A percentile compares a stretch with the other conserved stretches of the same genome.
These are phyloP conservation scores for Phytophthora ramorum DNA, from an alignment of 352 stramenopile genomes.

Conservation along the genomic window DNA sequence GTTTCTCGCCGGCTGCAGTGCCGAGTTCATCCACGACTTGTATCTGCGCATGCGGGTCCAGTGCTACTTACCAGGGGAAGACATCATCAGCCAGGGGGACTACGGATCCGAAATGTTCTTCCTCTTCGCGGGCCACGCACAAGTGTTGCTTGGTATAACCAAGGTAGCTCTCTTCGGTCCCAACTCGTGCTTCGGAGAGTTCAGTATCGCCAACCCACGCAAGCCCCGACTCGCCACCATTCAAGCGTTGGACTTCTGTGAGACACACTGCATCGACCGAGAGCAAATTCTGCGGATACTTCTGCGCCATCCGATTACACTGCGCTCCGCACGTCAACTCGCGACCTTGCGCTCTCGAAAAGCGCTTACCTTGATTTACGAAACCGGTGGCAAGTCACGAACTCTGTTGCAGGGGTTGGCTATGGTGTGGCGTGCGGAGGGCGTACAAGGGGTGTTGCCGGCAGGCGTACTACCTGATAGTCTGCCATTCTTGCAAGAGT, in stretches of 20 bases:
- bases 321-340: constrained; percentile 68
- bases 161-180: constrained; percentile 71
- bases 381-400: constrained; percentile 60
- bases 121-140: constrained; percentile 76
- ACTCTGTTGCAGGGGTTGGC: constrained; percentile 72
- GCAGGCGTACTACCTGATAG: constrained; percentile 36
- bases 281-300: constrained; percentile 56
- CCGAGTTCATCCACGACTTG: constrained; percentile 84
- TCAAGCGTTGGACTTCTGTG: constrained; percentile 80
- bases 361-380: constrained; percentile 58
- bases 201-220: constrained; percentile 76
- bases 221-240: constrained; percentile 79
- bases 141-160: constrained; percentile 69
- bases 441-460: constrained; percentile 55
- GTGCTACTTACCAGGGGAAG: constrained; percentile 77
- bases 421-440: constrained; percentile 67
- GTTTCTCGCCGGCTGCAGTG: constrained; percentile 73
- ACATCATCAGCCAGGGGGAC: constrained; percentile 83
- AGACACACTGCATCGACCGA: constrained; percentile 72
- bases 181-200: constrained; percentile 84
- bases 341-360: constrained; percentile 60
- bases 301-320: constrained; percentile 60
- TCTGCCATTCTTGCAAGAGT: constrained; percentile 56
- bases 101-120: constrained; percentile 88
- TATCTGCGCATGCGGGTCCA: constrained; percentile 78